phyloP scores from a whole-genome alignment of 306 rosid genomes.

The Clitoria ternatea region DNA sequence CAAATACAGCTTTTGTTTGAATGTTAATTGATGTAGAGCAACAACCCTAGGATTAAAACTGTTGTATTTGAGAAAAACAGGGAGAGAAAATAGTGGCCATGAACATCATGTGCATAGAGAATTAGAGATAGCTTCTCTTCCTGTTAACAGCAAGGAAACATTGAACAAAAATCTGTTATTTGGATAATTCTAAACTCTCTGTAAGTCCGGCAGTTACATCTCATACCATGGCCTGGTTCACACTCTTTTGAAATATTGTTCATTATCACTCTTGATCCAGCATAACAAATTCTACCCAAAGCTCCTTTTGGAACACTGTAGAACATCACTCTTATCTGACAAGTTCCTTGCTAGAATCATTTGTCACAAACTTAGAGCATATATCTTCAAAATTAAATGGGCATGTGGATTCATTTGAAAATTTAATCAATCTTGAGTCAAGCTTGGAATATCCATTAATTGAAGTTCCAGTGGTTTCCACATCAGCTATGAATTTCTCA shows the following conservation, averaged over 20 bases:
- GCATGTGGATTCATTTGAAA: conserved; percentile 57
- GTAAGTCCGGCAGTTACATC: too few relatives aligned
- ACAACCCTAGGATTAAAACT: not conserved
- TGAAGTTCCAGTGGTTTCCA: conserved; percentile 32
- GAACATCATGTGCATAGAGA: not conserved
- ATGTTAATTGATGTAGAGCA: not conserved
- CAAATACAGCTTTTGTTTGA: not conserved
- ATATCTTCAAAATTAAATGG: conserved; percentile 72
- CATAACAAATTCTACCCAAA: too few relatives aligned
- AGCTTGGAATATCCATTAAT: conserved; percentile 41
- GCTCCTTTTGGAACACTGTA: too few relatives aligned
- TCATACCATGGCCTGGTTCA: too few relatives aligned
- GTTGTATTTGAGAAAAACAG: not conserved
- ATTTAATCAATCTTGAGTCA: conserved; percentile 60
- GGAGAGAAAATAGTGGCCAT: not conserved
- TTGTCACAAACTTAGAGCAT: conserved; percentile 68
- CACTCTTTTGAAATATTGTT: too few relatives aligned
- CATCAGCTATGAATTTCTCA: conserved; percentile 50
- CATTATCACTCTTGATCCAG: too few relatives aligned
- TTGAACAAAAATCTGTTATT: not conserved
- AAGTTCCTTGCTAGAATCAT: conserved; percentile 72
- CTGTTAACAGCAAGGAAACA: not conserved
- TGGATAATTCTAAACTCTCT: not conserved
- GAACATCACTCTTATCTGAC: too few relatives aligned
- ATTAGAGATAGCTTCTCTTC: not conserved